These are phyloP conservation scores for Calocera viscosa DNA, from an alignment of 768 basidiomycete genomes.

Conservation along the genomic window DNA sequence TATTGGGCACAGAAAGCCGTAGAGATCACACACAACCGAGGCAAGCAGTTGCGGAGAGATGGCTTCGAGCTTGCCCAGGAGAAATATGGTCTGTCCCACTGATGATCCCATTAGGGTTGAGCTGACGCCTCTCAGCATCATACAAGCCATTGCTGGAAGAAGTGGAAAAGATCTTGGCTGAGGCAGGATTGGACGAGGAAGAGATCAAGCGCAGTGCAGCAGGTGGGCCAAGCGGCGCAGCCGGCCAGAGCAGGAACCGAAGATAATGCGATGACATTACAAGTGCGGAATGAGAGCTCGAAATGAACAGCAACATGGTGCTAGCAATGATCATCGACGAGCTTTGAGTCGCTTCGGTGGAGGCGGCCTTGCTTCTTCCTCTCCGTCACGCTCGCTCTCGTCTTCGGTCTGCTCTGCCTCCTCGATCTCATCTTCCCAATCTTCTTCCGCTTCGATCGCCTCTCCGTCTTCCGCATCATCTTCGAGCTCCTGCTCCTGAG, in stretches of 20 bases:
- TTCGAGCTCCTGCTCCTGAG: slow-evolving; percentile 1
- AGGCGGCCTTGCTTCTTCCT: not conserved
- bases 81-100: slow-evolving; percentile 46
- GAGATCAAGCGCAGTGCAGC: slow-evolving; percentile 55
- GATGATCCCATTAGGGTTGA: not conserved
- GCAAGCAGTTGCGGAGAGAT: slow-evolving; percentile 64
- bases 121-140: slow-evolving; percentile 31
- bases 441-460: no score
- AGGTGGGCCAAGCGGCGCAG: slow-evolving; percentile 23
- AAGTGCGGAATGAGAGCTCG: not conserved
- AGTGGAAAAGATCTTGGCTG: slow-evolving; percentile 68
- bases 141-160: slow-evolving; percentile 77
- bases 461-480: slow-evolving; percentile 1
- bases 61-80: slow-evolving; percentile 67
- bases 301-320: not conserved
- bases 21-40: slow-evolving; percentile 46
- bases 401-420: not conserved
- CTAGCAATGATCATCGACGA: not conserved
- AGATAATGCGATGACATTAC: not conserved
- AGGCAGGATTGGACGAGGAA: slow-evolving; percentile 74
- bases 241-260: not conserved
- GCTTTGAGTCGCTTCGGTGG: not conserved
- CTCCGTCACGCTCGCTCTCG: slow-evolving; percentile 11
- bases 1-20: slow-evolving; percentile 71
- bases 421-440: slow-evolving; percentile 1